Percentiles rank a stretch among this genome's conserved stretches.
These are phyloP conservation scores for Tricholoma sp. DNA, from an alignment of 768 basidiomycete genomes.

Conservation along the genomic window DNA sequence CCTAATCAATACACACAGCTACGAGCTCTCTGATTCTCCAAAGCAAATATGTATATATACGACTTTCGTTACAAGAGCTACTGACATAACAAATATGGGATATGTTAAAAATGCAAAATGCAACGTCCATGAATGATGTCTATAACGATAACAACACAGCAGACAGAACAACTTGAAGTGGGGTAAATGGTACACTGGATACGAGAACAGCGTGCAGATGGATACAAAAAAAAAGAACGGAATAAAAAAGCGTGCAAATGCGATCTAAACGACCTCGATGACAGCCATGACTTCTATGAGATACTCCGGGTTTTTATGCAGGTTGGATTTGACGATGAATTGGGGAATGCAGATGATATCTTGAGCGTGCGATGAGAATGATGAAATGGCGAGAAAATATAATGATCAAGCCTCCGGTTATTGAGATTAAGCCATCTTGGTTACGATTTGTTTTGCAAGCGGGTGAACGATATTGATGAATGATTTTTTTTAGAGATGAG, in stretches of 20 bases:
- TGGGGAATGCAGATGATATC: background rate
- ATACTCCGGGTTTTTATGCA: slow-evolving; percentile 1
- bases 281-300: background rate
- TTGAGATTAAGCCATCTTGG: background rate
- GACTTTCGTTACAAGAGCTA: too few species aligned
- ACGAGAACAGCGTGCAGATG: background rate
- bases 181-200: background rate
- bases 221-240: background rate
- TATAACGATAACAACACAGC: background rate
- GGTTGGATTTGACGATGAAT: background rate
- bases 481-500: background rate
- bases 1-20: too few species aligned
- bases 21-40: too few species aligned
- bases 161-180: background rate
- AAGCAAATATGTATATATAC: too few species aligned
- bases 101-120: background rate
- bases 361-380: background rate
- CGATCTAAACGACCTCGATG: background rate
- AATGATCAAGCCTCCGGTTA: background rate
- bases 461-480: background rate
- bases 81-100: background rate
- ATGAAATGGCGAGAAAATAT: background rate
- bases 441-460: background rate
- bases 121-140: background rate
- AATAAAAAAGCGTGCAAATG: background rate